Evolutionary conservation across 2,329 filamentous ascomycete genomes (phyloP).

Genomic region (Cladosporium phlei): DNA sequence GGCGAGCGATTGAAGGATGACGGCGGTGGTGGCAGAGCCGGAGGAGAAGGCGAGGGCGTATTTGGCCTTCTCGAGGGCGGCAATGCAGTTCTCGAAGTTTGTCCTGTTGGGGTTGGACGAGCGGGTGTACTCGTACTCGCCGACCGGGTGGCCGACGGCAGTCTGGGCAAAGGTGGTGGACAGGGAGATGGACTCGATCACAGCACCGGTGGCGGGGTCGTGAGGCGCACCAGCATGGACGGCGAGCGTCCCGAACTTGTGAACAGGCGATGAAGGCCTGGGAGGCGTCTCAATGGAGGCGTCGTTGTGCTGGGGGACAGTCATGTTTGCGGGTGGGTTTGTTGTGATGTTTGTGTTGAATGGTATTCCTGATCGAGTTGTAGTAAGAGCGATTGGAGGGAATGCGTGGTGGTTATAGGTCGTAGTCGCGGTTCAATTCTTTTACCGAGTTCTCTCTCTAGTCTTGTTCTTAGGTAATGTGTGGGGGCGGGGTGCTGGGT

Average conservation of each 20-base stretch:
- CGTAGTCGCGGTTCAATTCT: no score
- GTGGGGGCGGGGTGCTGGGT: not conserved
- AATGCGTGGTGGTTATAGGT: no score
- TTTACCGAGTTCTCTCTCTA: no score
- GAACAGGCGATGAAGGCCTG: slow-evolving; percentile 65
- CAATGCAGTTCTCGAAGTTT: slow-evolving; percentile 89
- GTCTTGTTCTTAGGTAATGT: no score
- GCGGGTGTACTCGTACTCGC: slow-evolving; percentile 86
- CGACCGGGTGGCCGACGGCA: slow-evolving; percentile 79
- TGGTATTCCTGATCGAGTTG: no score
- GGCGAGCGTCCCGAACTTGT: slow-evolving; percentile 85
- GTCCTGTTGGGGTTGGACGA: slow-evolving; percentile 91
- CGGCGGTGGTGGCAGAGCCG: slow-evolving; percentile 88
- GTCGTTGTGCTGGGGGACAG: slow-evolving; percentile 19
- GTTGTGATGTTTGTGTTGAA: no score
- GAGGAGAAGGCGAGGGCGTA: slow-evolving; percentile 93
- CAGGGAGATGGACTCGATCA: slow-evolving; percentile 93
- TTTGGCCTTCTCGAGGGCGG: slow-evolving; percentile 85
- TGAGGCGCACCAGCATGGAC: slow-evolving; percentile 91
- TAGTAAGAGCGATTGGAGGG: no score
- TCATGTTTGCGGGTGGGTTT: slow-evolving; percentile 19
- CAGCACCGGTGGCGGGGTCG: slow-evolving; percentile 86
- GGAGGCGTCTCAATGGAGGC: slow-evolving; percentile 65
- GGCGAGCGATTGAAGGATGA: slow-evolving; percentile 86
- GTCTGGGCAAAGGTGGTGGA: slow-evolving; percentile 96